Evolutionary conservation across 1,139 yeast genomes (phyloP), one percentile per base, ranked within the genome.

Genomic region (Nadsonia commutata): DNA sequence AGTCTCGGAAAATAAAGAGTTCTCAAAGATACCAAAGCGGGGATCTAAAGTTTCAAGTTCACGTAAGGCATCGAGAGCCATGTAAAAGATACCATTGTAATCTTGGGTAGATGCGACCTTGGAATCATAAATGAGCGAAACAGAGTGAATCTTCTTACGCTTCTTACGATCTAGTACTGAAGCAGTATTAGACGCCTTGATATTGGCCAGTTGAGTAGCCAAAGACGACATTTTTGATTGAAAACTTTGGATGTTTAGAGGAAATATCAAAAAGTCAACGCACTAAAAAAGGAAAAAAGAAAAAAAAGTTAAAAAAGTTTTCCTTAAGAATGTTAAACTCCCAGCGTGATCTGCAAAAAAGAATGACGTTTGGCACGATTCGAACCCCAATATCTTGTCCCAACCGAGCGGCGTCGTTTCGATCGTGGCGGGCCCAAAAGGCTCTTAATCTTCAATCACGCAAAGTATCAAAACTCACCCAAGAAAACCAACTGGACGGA

Each of bases 41-140:
- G 74, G 69, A 55, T 90, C 96, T 19, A 88, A 62, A 17, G 71
- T 65, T 42, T 72, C 73, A 43, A 90, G 68, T 52, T 84, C 93
- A 36, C 76, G 76, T 43, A 86, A 70, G 0, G 95, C 95, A 48
- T 81, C 93, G 7, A 72, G 55, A 2, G 93, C 82, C 45, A 76
- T 73, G 45, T 78, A 74, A 57, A 72, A 83, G 49, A 90, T 77
- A 44, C 80, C 70, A 56, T 86, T 96, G 57, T 76, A 86, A 60
- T 93, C 98, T 65, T 93, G 98, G 36, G 88, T 74, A 9, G 94
- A 83, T 20, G 99, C 98, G 46, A 76, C 78, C 56, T 80, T 78
- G 8, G 95, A 73, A 43, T 85, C 94, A 60, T 81, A 88, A 38
- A 90, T 74, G 53, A 90, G 72, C 41, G 98, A 90, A 39, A 84